Percentiles rank a stretch among this genome's conserved stretches.
Evolutionary conservation across 371 early-diverging fungal genomes (phyloP).

Genomic region (Mucor circinelloides): DNA sequence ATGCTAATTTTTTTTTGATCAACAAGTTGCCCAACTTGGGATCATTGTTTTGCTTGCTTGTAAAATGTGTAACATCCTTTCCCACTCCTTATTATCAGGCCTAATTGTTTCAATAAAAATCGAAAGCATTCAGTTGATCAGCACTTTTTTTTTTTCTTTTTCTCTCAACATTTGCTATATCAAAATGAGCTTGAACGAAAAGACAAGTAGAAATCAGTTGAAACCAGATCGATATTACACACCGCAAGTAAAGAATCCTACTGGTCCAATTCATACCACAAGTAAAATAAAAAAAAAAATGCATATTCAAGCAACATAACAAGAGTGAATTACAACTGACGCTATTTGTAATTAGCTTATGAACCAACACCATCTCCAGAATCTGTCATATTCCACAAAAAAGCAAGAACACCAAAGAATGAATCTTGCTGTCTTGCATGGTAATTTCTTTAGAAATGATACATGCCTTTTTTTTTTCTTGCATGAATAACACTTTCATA

Average conservation of each 20-base stretch:
- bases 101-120: not conserved
- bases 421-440: conserved; percentile 18
- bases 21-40: conserved; percentile 2
- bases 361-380: conserved; percentile 18
- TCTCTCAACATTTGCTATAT: not conserved
- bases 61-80: not conserved
- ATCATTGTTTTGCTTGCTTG: not conserved
- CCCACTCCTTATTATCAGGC: not conserved
- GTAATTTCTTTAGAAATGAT: not conserved
- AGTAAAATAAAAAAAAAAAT: not conserved
- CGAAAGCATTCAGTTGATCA: not conserved
- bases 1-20: not conserved
- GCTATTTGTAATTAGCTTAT: conserved; percentile 6
- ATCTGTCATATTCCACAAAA: conserved; percentile 9
- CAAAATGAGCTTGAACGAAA: not conserved
- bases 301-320: not conserved
- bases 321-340: not conserved
- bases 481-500: not conserved
- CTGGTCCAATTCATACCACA: not conserved
- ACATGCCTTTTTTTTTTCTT: not conserved
- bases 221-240: conserved; percentile 17
- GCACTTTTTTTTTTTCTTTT: not conserved
- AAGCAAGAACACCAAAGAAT: not conserved
- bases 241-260: not conserved
- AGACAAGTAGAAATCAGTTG: not conserved